Conservation (phyloP, 2,329 filamentous ascomycete species). For the Exophiala lecanii-corni region DNA sequence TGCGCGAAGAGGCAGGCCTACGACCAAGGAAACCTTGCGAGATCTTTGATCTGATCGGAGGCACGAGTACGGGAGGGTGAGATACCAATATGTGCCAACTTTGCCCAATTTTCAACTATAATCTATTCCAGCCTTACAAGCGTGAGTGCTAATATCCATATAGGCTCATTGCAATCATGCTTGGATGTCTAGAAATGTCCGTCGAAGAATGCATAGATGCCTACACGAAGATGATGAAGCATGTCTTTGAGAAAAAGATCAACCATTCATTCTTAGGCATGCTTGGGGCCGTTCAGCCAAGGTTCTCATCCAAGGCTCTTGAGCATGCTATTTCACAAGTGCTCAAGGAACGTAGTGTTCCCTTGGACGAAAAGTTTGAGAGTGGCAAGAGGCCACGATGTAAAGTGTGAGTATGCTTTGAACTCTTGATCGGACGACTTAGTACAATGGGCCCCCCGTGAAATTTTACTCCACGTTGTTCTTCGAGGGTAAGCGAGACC, state of each 20-base stretch:
- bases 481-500: too few relatives aligned
- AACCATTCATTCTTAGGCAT: conserved; percentile 1
- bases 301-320: conserved; percentile 29
- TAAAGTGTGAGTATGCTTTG: too few relatives aligned
- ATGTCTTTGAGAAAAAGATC: conserved; percentile 27
- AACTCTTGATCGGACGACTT: too few relatives aligned
- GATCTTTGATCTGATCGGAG: conserved; percentile 21
- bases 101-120: too few relatives aligned
- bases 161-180: conserved; percentile 36
- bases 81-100: not conserved
- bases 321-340: conserved; percentile 26
- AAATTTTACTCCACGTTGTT: too few relatives aligned
- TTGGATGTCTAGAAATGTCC: conserved; percentile 34
- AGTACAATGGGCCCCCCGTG: too few relatives aligned
- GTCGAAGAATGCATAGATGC: conserved; percentile 32
- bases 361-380: conserved; percentile 22
- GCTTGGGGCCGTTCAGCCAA: conserved; percentile 8
- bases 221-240: conserved; percentile 29
- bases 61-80: conserved; percentile 24
- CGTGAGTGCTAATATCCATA: not conserved
- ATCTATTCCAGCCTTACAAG: too few relatives aligned
- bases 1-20: conserved; percentile 4
- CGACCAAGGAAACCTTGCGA: conserved; percentile 14
- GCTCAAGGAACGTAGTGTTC: conserved; percentile 16
- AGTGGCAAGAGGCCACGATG: conserved; percentile 10